Evolutionary conservation across 305 asterid species (phyloP).

Genomic region (Fraxinus ornus): DNA sequence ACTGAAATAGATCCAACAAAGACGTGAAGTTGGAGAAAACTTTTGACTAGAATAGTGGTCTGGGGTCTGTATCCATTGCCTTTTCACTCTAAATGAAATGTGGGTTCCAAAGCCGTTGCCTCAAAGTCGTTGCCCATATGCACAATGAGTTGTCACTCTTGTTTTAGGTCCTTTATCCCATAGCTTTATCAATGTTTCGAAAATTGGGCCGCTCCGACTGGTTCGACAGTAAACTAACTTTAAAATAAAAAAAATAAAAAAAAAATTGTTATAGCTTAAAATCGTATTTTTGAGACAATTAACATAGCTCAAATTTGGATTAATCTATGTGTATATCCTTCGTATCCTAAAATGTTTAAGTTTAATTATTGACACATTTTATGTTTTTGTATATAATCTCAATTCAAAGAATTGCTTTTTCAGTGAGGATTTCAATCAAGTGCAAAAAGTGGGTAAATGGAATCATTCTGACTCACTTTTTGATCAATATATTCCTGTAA

Average conservation of each 20-base stretch:
- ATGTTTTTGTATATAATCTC: neutral
- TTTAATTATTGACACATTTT: neutral
- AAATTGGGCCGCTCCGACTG: neutral
- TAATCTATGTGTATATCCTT: neutral
- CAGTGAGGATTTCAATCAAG: neutral
- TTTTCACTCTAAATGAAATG: constrained; percentile 24
- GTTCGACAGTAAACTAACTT: neutral
- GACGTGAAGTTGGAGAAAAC: constrained; percentile 21
- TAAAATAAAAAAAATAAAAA: neutral
- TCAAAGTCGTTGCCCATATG: constrained; percentile 18
- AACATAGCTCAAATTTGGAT: neutral
- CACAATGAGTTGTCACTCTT: constrained; percentile 17
- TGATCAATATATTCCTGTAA: neutral
- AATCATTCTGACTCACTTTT: neutral
- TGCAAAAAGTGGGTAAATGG: neutral
- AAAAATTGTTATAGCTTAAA: too few relatives aligned
- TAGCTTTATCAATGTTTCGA: neutral
- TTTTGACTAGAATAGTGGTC: constrained; percentile 27
- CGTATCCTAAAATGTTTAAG: neutral
- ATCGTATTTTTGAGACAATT: too few relatives aligned
- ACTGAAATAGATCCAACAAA: constrained; percentile 21
- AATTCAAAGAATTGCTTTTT: neutral
- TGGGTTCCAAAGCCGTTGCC: constrained; percentile 5
- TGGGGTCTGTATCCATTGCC: constrained; percentile 17
- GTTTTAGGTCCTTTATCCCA: constrained; percentile 5